Evolutionary conservation across 176 grass and related monocot genomes (phyloP).

Genomic region (bread wheat (Triticum aestivum)): DNA sequence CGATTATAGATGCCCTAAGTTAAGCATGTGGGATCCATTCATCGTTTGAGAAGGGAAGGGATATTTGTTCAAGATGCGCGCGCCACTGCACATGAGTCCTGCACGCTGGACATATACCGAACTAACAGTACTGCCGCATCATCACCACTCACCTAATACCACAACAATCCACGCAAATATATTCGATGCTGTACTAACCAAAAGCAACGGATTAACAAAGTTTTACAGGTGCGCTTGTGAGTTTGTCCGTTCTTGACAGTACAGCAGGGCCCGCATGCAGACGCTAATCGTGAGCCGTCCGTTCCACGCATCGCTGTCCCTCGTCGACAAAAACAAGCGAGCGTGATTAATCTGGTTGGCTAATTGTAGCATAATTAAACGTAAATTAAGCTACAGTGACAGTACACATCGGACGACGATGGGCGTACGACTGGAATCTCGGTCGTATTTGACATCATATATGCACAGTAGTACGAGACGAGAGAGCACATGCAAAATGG

Average conservation of each 20-base stretch:
- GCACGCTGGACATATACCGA: not conserved
- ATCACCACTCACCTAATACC: not conserved
- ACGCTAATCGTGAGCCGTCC: not conserved
- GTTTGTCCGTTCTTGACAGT: not conserved
- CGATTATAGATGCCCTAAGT: too few species aligned
- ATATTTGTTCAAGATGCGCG: not conserved
- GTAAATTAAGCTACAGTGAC: not conserved
- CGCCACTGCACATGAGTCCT: not conserved
- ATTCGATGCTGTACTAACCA: not conserved
- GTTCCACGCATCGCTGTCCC: not conserved
- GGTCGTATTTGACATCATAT: constrained; percentile 22
- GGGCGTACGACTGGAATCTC: not conserved
- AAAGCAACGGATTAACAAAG: constrained; percentile 4
- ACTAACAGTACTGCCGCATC: not conserved
- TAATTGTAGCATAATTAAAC: not conserved
- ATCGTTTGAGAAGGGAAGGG: not conserved
- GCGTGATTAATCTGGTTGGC: not conserved
- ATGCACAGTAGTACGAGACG: not conserved
- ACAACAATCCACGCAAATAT: not conserved
- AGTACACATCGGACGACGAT: not conserved
- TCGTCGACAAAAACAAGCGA: not conserved
- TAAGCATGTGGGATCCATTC: not conserved
- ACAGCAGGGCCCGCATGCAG: not conserved
- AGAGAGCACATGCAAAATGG: not conserved
- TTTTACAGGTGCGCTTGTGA: not conserved